Evolutionary conservation across 192 early-diverging fungal genomes (phyloP).

Genomic region (Coemansia erecta): DNA sequence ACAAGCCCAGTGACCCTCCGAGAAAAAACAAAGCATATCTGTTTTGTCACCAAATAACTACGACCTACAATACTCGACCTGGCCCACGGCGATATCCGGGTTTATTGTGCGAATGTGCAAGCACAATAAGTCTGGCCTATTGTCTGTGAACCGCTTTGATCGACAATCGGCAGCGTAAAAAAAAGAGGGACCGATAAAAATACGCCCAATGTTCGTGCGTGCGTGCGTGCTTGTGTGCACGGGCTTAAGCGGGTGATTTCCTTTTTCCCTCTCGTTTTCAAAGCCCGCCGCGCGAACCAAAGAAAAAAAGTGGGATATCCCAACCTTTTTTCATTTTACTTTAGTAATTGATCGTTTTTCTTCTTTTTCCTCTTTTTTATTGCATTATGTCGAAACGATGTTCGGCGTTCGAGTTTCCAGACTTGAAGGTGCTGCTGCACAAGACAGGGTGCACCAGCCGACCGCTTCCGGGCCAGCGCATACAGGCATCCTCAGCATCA

Average conservation of each 20-base stretch:
- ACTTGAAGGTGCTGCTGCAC: slow-evolving; percentile 31
- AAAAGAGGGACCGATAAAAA: too few relatives aligned
- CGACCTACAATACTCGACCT: too few relatives aligned
- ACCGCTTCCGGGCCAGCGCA: slow-evolving; percentile 26
- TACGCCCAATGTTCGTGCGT: too few relatives aligned
- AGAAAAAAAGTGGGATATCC: neutral
- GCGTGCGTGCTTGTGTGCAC: too few relatives aligned
- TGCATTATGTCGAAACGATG: slow-evolving; percentile 11
- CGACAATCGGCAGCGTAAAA: too few relatives aligned
- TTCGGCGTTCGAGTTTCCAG: slow-evolving; percentile 23
- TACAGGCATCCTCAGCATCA: slow-evolving; percentile 1
- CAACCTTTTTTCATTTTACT: neutral
- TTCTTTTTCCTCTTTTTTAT: neutral
- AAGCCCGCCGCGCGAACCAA: neutral
- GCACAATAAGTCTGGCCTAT: too few relatives aligned
- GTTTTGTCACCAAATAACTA: too few relatives aligned
- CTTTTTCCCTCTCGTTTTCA: neutral
- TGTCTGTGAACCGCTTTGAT: too few relatives aligned
- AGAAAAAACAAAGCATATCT: too few relatives aligned
- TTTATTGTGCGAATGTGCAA: too few relatives aligned
- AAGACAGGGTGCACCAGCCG: slow-evolving; percentile 22
- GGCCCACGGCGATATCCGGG: too few relatives aligned
- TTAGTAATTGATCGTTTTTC: neutral
- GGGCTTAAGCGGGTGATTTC: neutral
- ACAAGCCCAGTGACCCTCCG: too few relatives aligned